phyloP scores from a whole-genome alignment of 2,329 filamentous ascomycete genomes.

The Penicillium sclerotigenum region DNA sequence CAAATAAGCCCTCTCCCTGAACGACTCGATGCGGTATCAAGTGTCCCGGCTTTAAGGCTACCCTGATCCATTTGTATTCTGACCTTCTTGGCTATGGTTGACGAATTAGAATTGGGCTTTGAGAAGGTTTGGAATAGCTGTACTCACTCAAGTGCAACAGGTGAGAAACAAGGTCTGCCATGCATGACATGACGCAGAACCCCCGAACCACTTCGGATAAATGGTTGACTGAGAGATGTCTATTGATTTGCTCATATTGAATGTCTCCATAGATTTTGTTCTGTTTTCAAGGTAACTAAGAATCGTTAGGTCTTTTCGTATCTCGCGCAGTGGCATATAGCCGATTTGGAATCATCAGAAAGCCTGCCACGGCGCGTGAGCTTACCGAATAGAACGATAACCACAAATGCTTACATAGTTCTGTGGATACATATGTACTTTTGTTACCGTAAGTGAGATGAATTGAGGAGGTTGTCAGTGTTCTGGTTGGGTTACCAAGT shows the following conservation, averaged over 20 bases:
- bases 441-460: not conserved
- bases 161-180: constrained; percentile 28
- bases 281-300: not conserved
- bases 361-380: not conserved
- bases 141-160: constrained; percentile 25
- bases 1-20: constrained; percentile 14
- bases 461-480: not conserved
- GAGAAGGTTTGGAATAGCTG: not conserved
- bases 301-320: not conserved
- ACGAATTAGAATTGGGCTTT: not conserved
- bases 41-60: constrained; percentile 12
- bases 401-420: not conserved
- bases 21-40: constrained; percentile 18
- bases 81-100: constrained; percentile 24
- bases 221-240: not conserved
- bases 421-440: not conserved
- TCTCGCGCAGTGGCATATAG: not conserved
- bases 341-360: not conserved
- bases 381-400: not conserved
- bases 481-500: not conserved
- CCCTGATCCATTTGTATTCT: constrained; percentile 22
- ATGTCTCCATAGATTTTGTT: not conserved
- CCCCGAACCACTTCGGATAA: constrained; percentile 22
- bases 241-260: not conserved
- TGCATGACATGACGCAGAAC: constrained; percentile 32